phyloP scores from a whole-genome alignment of 2,329 filamentous ascomycete species.

The Calonectria pteridis region DNA sequence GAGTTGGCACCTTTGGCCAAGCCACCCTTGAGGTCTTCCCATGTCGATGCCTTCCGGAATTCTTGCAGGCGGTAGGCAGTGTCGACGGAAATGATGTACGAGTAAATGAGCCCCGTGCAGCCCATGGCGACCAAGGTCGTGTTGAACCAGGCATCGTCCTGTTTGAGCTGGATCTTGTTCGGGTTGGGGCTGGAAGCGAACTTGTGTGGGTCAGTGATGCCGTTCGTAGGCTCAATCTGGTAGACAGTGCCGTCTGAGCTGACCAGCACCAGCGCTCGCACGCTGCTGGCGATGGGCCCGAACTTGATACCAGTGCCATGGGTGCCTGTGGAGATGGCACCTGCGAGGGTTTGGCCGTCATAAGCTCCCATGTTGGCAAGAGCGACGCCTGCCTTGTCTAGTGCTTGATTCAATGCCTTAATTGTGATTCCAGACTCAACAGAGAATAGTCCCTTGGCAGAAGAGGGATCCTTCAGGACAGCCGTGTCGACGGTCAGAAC shows the following conservation, averaged over 20 bases:
- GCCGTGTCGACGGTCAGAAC: background rate
- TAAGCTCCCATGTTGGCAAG: background rate
- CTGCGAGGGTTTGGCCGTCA: background rate
- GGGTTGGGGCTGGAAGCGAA: background rate
- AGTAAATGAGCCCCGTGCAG: background rate
- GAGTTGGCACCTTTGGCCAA: background rate
- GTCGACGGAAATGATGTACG: background rate
- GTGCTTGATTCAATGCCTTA: background rate
- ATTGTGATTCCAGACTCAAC: background rate
- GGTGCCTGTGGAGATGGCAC: background rate
- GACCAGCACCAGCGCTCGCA: background rate
- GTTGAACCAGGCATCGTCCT: background rate
- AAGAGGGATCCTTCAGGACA: background rate
- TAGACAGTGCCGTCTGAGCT: background rate
- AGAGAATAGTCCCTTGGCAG: background rate
- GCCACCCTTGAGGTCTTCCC: background rate
- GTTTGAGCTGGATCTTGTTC: background rate
- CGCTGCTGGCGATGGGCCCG: background rate
- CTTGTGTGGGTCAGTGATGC: background rate
- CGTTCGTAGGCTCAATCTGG: background rate
- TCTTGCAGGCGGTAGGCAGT: background rate
- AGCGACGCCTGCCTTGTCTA: background rate
- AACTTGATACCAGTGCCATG: background rate
- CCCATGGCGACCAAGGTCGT: background rate
- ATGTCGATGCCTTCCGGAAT: background rate